Conservation (phyloP, 1,284 basidiomycete genomes). For the Leccinum griseonigrum region DNA sequence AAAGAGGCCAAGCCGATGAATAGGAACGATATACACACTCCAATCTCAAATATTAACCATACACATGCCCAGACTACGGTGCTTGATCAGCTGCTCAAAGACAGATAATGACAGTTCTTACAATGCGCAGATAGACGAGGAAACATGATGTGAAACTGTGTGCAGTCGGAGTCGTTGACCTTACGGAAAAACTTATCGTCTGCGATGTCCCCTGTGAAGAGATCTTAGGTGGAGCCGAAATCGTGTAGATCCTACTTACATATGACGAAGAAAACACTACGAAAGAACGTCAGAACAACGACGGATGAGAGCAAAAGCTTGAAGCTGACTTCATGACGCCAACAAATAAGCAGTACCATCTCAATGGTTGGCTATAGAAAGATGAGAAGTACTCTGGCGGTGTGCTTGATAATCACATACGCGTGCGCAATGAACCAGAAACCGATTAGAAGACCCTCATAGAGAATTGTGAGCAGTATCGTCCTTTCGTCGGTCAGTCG, state of each 20-base stretch:
- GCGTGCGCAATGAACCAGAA: conserved; percentile 86
- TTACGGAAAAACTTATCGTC: conserved; percentile 87
- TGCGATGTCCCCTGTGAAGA: conserved; percentile 69
- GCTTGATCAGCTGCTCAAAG: conserved; percentile 6
- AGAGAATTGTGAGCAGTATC: conserved; percentile 69
- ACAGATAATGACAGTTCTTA: conserved; percentile 27
- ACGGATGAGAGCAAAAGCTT: not conserved
- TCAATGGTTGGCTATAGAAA: conserved; percentile 49
- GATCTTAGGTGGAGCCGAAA: conserved; percentile 2
- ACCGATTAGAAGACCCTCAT: conserved; percentile 73
- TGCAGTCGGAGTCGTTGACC: conserved; percentile 79
- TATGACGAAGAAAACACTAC: conserved; percentile 73
- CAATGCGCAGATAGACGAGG: conserved; percentile 65
- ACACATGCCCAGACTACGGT: conserved; percentile 66
- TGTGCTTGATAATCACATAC: conserved; percentile 43
- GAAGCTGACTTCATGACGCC: conserved; percentile 77
- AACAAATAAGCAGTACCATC: conserved; percentile 82
- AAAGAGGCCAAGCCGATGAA: conserved; percentile 72
- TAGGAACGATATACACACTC: conserved; percentile 64
- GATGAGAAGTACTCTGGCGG: conserved; percentile 2
- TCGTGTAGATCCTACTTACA: conserved; percentile 45
- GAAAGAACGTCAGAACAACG: conserved; percentile 16
- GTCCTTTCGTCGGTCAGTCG: conserved; percentile 48
- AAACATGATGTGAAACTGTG: conserved; percentile 70
- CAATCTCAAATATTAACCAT: conserved; percentile 73